Base-by-base conservation (phyloP, 2,329 filamentous ascomycete genomes). In the Chaetoscypha palmicola region DNA sequence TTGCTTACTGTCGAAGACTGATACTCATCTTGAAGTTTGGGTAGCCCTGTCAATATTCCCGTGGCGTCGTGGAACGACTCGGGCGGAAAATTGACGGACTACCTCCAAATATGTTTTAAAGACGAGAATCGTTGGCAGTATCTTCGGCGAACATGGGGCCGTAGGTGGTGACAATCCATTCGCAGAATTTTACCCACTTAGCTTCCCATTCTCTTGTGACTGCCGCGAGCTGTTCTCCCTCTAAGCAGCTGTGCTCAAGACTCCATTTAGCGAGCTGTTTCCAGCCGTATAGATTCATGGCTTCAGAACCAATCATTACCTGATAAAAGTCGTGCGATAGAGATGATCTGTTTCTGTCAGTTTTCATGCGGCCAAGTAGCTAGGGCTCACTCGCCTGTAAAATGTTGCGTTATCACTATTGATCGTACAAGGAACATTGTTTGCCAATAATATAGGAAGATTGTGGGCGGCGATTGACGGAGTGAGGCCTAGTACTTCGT, bases 291-390 rank as follows among this genome's bases (percentile, higher is more conserved):
- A 89, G 62, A 14, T 71, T 75, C 72, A 88, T 85, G 45, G 77
- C 72, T 10, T 72, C 68, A 34, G 77, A 78, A 37, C 83, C 84
- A 5, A 84, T 73, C 70, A 88, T 78, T 46, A 81, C 72, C 58
- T 89, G 84, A 59, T 87, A 88, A 58, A 88, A 87, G 57, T 89
- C 84, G 52, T 87, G 81, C 1, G 80, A 82, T 33, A 88, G 70
- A 2, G 79, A 79, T 11, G 83, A 86, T 50, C 80, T 85, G 45
- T 37, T 20, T 30, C 37, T 16, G 14, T 58, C 48, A 57, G n/a
- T n/a, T n/a, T n/a, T n/a, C n/a, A n/a, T n/a, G n/a, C n/a, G n/a
- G n/a, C n/a, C n/a, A n/a, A n/a, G n/a, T 36, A 16, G 4, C 14
- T 2, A 2, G 17, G 12, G 17, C 3, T 5, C n/a, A 54, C 68